Evolutionary conservation across 768 basidiomycete species (phyloP), one percentile per base, ranked within the genome.

Genomic region (Sarcomyxa edulis): DNA sequence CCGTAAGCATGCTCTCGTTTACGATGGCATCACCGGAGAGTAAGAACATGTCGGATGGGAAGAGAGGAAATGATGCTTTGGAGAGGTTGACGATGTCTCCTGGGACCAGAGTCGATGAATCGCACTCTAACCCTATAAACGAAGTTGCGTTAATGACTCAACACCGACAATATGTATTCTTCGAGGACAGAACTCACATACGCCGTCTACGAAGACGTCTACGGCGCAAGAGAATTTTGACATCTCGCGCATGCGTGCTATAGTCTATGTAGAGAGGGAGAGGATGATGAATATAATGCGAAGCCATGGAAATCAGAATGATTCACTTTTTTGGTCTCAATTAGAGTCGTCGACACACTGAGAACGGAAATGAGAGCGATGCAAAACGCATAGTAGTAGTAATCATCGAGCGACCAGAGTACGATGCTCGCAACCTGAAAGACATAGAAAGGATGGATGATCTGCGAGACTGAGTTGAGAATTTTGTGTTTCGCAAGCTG

Each of bases 1-100:
- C 96, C 0, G 96, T 98, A 16, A 99, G 76, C 96, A 99, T 98
- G 46, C 92, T 95, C 64, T 99, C 96, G 57, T 98, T 98, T 35
- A 98, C 85, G 42, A 99, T 95, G 2, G 93, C 92, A 58, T 99
- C 96, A 1, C 96, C 96, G 2, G 91, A 89, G 20, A 99, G 78
- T 6, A 99, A 72, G 47, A 97, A 76, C 46, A 95, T 71, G 57
- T 99, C 96, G 10, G 90, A 87, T 3, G 96, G 96, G 47, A 99
- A 71, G 22, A 81, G 60, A 7, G 74, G 64, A 6, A 94, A 70
- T 18, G 76, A 73, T 1, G 87, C 74, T 22, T 80, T 76, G 7
- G 89, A 81, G n/a, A 97, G 67, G 58, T 96, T 89, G 45, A 98
- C 68, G 42, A 98, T 70, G 55, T 99, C 96, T 23, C 96, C 96